These are phyloP conservation scores for Neopestalotiopsis sp. DNA, from an alignment of 2,329 filamentous ascomycete genomes.

Conservation along the genomic window DNA sequence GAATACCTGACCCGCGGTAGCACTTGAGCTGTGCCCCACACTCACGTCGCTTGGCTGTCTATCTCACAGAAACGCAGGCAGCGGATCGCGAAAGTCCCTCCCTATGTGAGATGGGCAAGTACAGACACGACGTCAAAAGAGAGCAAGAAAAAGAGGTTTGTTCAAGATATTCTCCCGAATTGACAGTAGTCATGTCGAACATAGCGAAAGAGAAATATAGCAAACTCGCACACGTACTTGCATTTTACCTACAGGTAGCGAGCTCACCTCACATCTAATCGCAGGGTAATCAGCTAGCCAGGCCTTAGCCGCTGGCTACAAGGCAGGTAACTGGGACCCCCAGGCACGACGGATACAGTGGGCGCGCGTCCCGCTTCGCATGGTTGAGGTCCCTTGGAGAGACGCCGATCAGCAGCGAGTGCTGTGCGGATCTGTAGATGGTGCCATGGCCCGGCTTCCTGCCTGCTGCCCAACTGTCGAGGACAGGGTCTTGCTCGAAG, in stretches of 20 bases:
- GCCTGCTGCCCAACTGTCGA: not conserved
- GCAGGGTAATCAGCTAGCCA: not conserved
- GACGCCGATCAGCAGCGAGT: not conserved
- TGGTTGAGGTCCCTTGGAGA: not conserved
- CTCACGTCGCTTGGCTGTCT: slow-evolving; percentile 3
- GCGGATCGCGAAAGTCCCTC: not conserved
- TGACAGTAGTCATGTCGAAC: not conserved
- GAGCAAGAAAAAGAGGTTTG: no score
- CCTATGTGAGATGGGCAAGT: not conserved
- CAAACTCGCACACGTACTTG: not conserved
- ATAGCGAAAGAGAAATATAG: not conserved
- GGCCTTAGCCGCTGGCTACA: not conserved
- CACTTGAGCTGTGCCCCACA: slow-evolving; percentile 14
- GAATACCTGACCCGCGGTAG: not conserved
- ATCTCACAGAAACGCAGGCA: not conserved
- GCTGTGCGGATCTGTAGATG: not conserved
- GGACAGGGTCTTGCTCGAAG: no score
- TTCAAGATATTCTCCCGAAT: no score
- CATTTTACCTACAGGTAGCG: not conserved
- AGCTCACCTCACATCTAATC: not conserved
- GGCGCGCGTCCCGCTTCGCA: not conserved
- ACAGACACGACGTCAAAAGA: not conserved
- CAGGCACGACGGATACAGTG: no score
- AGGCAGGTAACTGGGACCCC: not conserved
- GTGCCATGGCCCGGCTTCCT: not conserved